Conservation (phyloP, 306 rosid genomes). For the Styphnolobium japonicum region DNA sequence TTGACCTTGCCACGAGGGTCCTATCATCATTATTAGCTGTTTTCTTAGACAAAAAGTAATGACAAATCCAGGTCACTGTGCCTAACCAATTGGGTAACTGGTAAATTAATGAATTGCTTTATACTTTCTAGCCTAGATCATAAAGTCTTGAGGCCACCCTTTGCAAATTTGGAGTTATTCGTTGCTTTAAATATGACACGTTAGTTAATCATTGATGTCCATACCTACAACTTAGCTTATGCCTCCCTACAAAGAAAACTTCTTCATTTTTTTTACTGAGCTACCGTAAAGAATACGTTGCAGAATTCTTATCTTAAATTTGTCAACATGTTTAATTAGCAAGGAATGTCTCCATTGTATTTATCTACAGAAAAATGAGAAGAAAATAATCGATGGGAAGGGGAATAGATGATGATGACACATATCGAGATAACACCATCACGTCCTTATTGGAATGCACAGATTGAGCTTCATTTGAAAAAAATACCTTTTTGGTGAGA, state of each 20-base stretch:
- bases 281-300: neutral
- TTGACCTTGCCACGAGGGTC: constrained; percentile 45
- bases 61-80: constrained; percentile 39
- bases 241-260: neutral
- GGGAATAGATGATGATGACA: neutral
- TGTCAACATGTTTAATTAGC: neutral
- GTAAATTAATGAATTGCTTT: constrained; percentile 26
- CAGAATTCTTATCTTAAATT: neutral
- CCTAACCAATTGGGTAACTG: constrained; percentile 44
- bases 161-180: constrained; percentile 27
- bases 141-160: constrained; percentile 23
- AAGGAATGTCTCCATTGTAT: neutral
- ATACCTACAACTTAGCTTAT: neutral
- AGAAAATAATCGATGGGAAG: neutral
- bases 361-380: neutral
- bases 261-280: neutral
- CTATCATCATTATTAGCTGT: constrained; percentile 42
- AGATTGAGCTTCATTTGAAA: neutral
- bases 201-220: constrained; percentile 33
- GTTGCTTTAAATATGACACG: constrained; percentile 19
- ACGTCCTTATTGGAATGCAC: neutral
- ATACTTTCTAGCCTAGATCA: constrained; percentile 19
- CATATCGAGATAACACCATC: neutral
- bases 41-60: constrained; percentile 47
- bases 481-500: neutral